phyloP scores from a whole-genome alignment of 73 alveolate genomes.

The Paramecium sonneborni region DNA sequence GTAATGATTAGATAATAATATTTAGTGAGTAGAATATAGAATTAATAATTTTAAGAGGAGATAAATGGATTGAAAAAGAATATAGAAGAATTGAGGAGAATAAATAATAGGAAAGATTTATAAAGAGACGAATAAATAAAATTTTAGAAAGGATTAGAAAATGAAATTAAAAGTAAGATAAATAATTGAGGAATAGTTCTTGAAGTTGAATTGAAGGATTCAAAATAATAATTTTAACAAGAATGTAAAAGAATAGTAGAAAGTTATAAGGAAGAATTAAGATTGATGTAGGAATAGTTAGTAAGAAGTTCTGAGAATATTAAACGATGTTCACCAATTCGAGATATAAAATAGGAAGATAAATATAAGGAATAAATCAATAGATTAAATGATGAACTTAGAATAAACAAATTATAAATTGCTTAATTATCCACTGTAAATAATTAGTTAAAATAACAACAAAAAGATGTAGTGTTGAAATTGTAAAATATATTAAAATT shows the following conservation, averaged over 20 bases:
- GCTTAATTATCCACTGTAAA: not conserved
- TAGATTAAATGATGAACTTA: constrained; percentile 4
- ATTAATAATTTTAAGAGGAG: not conserved
- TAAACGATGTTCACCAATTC: not conserved
- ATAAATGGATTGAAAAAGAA: not conserved
- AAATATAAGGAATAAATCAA: not conserved
- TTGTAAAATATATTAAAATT: not conserved
- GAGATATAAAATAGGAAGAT: not conserved
- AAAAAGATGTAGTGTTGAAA: not conserved
- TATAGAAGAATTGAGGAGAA: not conserved
- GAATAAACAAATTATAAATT: not conserved
- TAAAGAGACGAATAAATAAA: not conserved
- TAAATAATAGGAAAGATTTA: not conserved
- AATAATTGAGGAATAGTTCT: not conserved
- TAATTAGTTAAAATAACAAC: not conserved
- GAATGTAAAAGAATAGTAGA: not conserved
- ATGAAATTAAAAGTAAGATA: not conserved
- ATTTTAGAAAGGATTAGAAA: not conserved
- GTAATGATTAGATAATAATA: not conserved
- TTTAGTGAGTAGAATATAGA: not conserved
- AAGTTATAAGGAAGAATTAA: not conserved
- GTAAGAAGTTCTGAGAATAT: not conserved
- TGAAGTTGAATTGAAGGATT: not conserved
- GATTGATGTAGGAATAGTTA: not conserved
- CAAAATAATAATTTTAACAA: not conserved